Conservation (phyloP, 2,329 filamentous ascomycete species). For the Madurella mycetomatis region DNA sequence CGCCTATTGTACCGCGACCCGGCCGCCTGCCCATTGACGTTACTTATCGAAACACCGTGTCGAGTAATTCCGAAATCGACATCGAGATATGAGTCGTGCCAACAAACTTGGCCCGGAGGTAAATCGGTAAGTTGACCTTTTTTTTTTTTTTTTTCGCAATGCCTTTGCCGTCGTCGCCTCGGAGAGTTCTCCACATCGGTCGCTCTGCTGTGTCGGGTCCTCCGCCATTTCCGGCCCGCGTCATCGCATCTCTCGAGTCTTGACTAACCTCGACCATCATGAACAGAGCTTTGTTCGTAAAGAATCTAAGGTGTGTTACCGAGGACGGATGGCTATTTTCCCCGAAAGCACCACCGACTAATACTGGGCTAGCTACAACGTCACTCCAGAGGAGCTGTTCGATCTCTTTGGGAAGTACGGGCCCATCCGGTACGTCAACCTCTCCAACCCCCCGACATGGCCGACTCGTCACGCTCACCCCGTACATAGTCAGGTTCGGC, state of each 20-base stretch:
- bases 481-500: conserved; percentile 79
- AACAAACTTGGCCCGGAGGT: conserved; percentile 99
- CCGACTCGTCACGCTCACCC: conserved; percentile 21
- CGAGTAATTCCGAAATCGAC: conserved; percentile 26
- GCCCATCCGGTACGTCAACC: conserved; percentile 73
- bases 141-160: too few species aligned
- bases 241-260: conserved; percentile 6
- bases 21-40: conserved; percentile 11
- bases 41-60: conserved; percentile 24
- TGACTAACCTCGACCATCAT: conserved; percentile 16
- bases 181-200: conserved; percentile 21
- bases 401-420: conserved; percentile 98
- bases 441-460: background rate
- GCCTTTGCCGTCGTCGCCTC: conserved; percentile 12
- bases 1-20: conserved; percentile 15
- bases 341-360: conserved; percentile 46
- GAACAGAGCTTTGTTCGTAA: conserved; percentile 95
- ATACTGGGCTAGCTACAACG: conserved; percentile 75
- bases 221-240: conserved; percentile 12
- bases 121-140: conserved; percentile 80
- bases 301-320: conserved; percentile 83
- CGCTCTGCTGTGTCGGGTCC: conserved; percentile 6
- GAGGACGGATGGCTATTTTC: conserved; percentile 53
- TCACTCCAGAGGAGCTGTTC: conserved; percentile 95
- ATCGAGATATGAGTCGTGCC: conserved; percentile 89